These are phyloP conservation scores for Claviceps sp. DNA, from an alignment of 2,329 filamentous ascomycete species.

Conservation along the genomic window DNA sequence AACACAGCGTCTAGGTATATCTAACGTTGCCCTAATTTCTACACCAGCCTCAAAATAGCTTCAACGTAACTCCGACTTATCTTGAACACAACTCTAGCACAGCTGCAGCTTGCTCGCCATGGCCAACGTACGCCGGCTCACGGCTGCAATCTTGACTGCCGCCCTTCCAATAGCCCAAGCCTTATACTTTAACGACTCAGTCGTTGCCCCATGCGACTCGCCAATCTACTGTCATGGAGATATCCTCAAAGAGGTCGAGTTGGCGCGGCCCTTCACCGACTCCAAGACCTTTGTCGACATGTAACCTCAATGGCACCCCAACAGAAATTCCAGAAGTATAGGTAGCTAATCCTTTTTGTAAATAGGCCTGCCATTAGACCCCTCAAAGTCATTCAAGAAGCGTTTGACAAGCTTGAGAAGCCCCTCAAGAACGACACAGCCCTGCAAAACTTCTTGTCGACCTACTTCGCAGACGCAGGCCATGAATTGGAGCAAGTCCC, in stretches of 20 bases:
- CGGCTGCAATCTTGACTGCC: constrained; percentile 14
- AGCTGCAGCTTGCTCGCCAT: constrained; percentile 8
- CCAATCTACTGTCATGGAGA: constrained; percentile 55
- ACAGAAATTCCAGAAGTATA: background rate
- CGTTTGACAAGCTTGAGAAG: constrained; percentile 44
- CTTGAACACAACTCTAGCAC: background rate
- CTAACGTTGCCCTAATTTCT: too few relatives aligned
- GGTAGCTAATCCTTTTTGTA: background rate
- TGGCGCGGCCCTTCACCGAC: constrained; percentile 50
- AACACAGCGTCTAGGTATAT: too few relatives aligned
- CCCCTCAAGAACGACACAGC: constrained; percentile 50
- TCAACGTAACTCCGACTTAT: too few relatives aligned
- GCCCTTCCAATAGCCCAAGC: constrained; percentile 21
- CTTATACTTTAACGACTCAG: constrained; percentile 45
- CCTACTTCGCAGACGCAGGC: constrained; percentile 50
- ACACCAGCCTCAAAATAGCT: too few relatives aligned
- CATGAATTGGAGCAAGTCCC: constrained; percentile 46
- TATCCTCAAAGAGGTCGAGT: constrained; percentile 46
- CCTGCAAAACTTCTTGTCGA: constrained; percentile 46
- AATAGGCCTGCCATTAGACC: constrained; percentile 44
- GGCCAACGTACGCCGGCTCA: constrained; percentile 13
- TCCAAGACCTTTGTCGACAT: constrained; percentile 62
- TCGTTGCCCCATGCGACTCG: constrained; percentile 52
- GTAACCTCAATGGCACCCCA: constrained; percentile 23
- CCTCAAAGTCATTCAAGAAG: constrained; percentile 45